Evolutionary conservation across 202 grass and related monocot genomes (phyloP), one percentile per base, ranked within the genome.

Genomic region (Musa balbisiana): DNA sequence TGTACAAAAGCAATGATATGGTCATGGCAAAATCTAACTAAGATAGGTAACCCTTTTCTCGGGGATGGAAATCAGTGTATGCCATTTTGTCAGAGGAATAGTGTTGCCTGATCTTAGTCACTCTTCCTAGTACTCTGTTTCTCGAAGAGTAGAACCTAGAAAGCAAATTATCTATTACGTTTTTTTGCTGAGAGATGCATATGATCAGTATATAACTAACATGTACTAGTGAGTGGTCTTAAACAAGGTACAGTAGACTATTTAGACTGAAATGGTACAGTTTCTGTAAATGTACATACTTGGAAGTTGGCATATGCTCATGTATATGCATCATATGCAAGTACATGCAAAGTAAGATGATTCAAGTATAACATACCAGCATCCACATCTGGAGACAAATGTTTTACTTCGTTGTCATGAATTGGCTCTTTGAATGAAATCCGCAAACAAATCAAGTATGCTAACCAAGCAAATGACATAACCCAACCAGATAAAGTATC

Each of bases 341-440:
- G 3, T 51, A 2, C 2, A 52, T 53, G 10, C 3, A 64, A 22
- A 20, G 10, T 24, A 27, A 24, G 19, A 52, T 11, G 8, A 24
- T 19, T 26, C 20, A 55, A 54, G 22, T 25, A 52, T 65, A 25
- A 1, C 75, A 65, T 77, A 77, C 75, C 75, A 77, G 49, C 62
- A 66, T 77, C 75, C 16, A 11, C 53, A 77, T 53, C 49, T 3
- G 29, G 12, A 52, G 17, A 49, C 16, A 6, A 26, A 65, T 23
- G 11, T 63, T 64, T 52, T 9, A 64, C 74, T 26, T 52, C 13
- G 27, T 21, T 26, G 26, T 53, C 50, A 9, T 17, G 59, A 52
- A 26, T 2, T 27, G 75, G 75, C 60, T 77, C 75, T 65, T 21
- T 77, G 49, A 77, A 77, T 53, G 75, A 77, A 51, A 77, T 66